Conservation (phyloP, 805 yeast genomes). For the Nakazawaea peltata region DNA sequence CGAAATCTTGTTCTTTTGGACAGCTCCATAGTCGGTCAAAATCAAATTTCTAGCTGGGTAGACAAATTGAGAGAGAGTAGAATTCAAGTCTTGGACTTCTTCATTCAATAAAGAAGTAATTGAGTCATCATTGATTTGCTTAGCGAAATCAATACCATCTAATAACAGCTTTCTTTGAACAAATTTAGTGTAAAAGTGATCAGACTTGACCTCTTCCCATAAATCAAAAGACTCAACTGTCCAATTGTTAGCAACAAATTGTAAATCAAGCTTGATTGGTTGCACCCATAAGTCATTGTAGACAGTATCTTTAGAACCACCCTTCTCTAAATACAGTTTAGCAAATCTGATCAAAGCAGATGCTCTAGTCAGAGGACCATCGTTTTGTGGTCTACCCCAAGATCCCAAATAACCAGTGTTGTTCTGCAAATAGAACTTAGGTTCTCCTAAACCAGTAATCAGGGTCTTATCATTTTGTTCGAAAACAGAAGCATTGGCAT, state of each 20-base stretch:
- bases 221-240: slow-evolving; percentile 28
- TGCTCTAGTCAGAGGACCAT: slow-evolving; percentile 30
- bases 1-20: slow-evolving; percentile 7
- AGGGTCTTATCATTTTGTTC: slow-evolving; percentile 2
- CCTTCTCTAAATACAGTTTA: slow-evolving; percentile 2
- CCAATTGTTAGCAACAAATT: slow-evolving; percentile 28
- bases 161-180: slow-evolving; percentile 7
- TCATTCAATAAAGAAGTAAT: neutral
- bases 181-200: slow-evolving; percentile 28
- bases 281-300: slow-evolving; percentile 1
- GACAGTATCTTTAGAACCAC: slow-evolving; percentile 1
- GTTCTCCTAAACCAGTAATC: slow-evolving; percentile 32
- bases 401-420: slow-evolving; percentile 2
- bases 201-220: slow-evolving; percentile 35
- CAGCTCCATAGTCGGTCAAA: slow-evolving; percentile 17
- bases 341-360: slow-evolving; percentile 7
- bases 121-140: slow-evolving; percentile 14
- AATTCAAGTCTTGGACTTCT: slow-evolving; percentile 14
- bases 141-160: slow-evolving; percentile 16
- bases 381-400: slow-evolving; percentile 42
- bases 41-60: slow-evolving; percentile 19
- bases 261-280: slow-evolving; percentile 31
- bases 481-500: slow-evolving; percentile 1
- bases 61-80: slow-evolving; percentile 12
- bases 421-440: slow-evolving; percentile 26